phyloP scores from a whole-genome alignment of 768 basidiomycete species.

The Lentinula sp. region DNA sequence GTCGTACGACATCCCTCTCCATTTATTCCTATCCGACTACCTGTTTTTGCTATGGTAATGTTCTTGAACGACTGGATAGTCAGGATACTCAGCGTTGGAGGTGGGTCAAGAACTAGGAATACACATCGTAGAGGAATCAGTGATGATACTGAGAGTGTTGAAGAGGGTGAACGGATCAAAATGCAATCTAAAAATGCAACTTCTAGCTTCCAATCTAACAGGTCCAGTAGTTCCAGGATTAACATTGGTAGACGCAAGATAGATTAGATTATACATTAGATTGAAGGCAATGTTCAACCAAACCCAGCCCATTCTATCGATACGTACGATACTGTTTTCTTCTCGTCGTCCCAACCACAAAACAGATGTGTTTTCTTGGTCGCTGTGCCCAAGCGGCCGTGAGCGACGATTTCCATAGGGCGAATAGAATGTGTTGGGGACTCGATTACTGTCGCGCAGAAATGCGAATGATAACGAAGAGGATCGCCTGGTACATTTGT shows the following conservation, averaged over 20 bases:
- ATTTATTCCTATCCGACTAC: constrained; percentile 73
- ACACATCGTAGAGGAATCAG: constrained; percentile 26
- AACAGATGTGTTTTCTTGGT: constrained; percentile 95
- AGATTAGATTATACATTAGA: constrained; percentile 27
- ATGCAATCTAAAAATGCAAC: constrained; percentile 13
- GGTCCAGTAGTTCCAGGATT: constrained; percentile 22
- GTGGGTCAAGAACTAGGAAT: constrained; percentile 6
- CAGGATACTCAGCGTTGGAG: constrained; percentile 48
- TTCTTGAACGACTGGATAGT: constrained; percentile 71
- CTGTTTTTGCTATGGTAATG: constrained; percentile 68
- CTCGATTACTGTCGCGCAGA: constrained; percentile 76
- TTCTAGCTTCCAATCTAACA: constrained; percentile 9
- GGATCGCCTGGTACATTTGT: constrained; percentile 64
- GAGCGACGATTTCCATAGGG: constrained; percentile 94
- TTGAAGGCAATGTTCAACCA: constrained; percentile 35
- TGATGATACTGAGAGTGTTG: constrained; percentile 51
- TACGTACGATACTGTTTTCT: constrained; percentile 60
- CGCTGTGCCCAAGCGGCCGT: constrained; percentile 91
- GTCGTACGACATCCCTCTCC: constrained; percentile 63
- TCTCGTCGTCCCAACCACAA: constrained; percentile 80
- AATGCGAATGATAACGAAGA: constrained; percentile 94
- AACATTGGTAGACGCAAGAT: constrained; percentile 40
- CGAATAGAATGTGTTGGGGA: constrained; percentile 52
- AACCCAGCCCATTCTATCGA: constrained; percentile 92
- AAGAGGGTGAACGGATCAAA: constrained; percentile 43